Evolutionary conservation across 2,329 filamentous ascomycete species (phyloP).

Genomic region (Fusarium solani-melongenae): DNA sequence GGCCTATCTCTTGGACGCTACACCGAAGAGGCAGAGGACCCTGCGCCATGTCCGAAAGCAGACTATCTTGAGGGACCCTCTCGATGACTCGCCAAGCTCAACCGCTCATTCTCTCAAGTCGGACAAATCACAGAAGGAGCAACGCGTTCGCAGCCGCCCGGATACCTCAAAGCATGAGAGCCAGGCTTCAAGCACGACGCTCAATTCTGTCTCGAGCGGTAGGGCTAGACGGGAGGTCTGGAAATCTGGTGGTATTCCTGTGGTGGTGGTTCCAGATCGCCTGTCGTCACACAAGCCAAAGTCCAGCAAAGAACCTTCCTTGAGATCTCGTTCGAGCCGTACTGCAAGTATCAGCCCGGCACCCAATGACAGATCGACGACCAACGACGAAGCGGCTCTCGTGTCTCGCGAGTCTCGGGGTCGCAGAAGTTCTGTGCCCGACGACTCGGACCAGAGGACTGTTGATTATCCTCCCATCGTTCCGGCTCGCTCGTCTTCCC

Average conservation of each 20-base stretch:
- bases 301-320: conserved; percentile 62
- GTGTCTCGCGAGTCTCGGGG: conserved; percentile 56
- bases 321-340: conserved; percentile 71
- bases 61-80: conserved; percentile 59
- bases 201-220: conserved; percentile 62
- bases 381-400: conserved; percentile 55
- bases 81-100: conserved; percentile 17
- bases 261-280: conserved; percentile 71
- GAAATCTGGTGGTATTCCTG: conserved; percentile 70
- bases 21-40: conserved; percentile 61
- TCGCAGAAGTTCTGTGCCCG: conserved; percentile 59
- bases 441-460: conserved; percentile 64
- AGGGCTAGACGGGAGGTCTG: conserved; percentile 69
- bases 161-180: conserved; percentile 57
- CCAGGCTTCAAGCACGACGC: conserved; percentile 59
- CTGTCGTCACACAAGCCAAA: conserved; percentile 65
- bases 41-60: conserved; percentile 72
- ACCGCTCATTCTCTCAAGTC: conserved; percentile 16
- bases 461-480: conserved; percentile 70
- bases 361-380: conserved; percentile 55
- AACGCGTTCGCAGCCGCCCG: conserved; percentile 43
- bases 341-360: conserved; percentile 65
- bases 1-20: conserved; percentile 65
- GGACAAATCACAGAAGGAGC: conserved; percentile 40
- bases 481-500: conserved; percentile 67